phyloP scores from a whole-genome alignment of 2,329 filamentous ascomycete genomes.

The Neoarthrinium moseri region DNA sequence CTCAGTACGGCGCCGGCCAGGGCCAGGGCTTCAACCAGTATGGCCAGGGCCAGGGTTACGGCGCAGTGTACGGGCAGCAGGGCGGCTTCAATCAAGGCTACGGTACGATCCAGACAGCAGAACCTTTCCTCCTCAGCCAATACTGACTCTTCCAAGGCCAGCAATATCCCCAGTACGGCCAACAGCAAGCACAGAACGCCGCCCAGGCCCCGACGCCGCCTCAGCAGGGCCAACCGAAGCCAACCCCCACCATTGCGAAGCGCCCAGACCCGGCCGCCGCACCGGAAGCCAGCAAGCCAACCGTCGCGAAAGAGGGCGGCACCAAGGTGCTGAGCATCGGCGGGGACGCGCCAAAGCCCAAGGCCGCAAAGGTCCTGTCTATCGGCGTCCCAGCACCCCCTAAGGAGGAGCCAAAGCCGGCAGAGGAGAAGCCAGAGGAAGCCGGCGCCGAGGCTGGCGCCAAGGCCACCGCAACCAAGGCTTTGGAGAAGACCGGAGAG shows the following conservation, averaged over 20 bases:
- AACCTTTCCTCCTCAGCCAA: not conserved
- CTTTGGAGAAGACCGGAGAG: constrained; percentile 87
- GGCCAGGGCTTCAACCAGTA: constrained; percentile 43
- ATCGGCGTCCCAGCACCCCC: constrained; percentile 61
- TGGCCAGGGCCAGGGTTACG: constrained; percentile 43
- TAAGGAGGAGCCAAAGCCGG: constrained; percentile 54
- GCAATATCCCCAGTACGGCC: constrained; percentile 54
- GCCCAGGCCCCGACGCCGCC: constrained; percentile 46
- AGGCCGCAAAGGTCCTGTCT: constrained; percentile 70
- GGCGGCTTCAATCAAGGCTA: constrained; percentile 42
- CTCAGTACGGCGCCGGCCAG: constrained; percentile 52
- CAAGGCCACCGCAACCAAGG: constrained; percentile 84
- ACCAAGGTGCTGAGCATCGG: constrained; percentile 65
- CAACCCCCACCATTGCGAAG: constrained; percentile 62
- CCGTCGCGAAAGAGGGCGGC: constrained; percentile 53
- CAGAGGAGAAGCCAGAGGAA: constrained; percentile 33
- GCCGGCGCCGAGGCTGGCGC: constrained; percentile 56
- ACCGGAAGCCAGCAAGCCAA: constrained; percentile 45
- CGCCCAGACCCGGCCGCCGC: constrained; percentile 48
- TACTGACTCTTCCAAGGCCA: constrained; percentile 34
- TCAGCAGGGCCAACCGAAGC: constrained; percentile 36
- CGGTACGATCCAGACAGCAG: constrained; percentile 34
- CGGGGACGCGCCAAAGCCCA: constrained; percentile 49
- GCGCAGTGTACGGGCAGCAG: constrained; percentile 43
- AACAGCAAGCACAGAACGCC: constrained; percentile 34